Evolutionary conservation across 2,329 filamentous ascomycete species (phyloP).

Genomic region (Trichoderma endophyticum): DNA sequence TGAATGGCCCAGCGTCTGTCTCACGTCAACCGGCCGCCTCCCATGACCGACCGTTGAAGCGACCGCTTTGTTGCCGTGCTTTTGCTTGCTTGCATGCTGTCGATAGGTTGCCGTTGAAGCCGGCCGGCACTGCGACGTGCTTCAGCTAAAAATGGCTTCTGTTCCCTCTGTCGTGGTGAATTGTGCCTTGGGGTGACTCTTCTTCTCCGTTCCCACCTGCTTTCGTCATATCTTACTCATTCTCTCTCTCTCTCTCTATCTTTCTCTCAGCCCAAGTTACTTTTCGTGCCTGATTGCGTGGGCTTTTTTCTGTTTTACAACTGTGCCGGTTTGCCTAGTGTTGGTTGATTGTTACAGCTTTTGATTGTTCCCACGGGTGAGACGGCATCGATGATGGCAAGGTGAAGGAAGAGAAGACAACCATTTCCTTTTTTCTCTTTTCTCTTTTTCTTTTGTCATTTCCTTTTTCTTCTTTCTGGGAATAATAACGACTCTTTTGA

Average conservation of each 20-base stretch:
- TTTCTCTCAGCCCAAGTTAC: neutral
- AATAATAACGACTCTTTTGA: neutral
- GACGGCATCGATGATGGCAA: slow-evolving; percentile 9
- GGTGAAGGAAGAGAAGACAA: slow-evolving; percentile 9
- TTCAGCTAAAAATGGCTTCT: neutral
- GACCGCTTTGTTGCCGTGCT: slow-evolving; percentile 3
- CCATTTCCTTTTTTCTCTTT: neutral
- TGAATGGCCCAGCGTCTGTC: slow-evolving; percentile 4
- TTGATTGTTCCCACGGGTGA: slow-evolving; percentile 1
- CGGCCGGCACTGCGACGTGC: neutral
- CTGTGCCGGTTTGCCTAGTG: slow-evolving; percentile 19
- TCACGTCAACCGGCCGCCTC: neutral
- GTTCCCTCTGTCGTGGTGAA: neutral
- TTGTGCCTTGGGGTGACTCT: neutral
- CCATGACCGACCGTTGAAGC: neutral
- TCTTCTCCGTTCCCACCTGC: neutral
- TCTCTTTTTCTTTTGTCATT: neutral
- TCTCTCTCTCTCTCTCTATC: neutral
- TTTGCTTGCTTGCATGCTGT: neutral
- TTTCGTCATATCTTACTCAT: neutral
- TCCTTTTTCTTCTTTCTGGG: neutral
- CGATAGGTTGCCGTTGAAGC: slow-evolving; percentile 16
- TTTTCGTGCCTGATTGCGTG: neutral
- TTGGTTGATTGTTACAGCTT: slow-evolving; percentile 5
- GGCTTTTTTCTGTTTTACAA: neutral